Conservation (phyloP, 2,329 filamentous ascomycete genomes). For the Cladosporium colombiae region DNA sequence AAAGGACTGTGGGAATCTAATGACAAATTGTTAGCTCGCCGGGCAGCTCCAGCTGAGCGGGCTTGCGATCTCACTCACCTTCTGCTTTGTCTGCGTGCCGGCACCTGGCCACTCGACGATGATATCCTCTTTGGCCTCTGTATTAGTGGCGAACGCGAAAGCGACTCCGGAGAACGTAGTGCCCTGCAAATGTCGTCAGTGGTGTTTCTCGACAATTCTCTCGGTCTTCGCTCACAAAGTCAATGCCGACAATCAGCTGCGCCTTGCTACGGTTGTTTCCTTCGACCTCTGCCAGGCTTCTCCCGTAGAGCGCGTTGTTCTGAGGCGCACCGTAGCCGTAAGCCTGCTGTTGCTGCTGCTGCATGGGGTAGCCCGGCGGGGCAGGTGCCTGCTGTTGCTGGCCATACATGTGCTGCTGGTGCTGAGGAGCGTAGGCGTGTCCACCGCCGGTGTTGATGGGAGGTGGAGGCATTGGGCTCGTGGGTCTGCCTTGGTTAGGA, state of each 20-base stretch:
- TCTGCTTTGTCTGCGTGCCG: constrained; percentile 97
- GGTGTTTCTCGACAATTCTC: neutral
- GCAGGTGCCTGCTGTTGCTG: constrained; percentile 31
- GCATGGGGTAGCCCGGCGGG: constrained; percentile 42
- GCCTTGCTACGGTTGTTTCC: constrained; percentile 88
- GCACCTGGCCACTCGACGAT: constrained; percentile 99
- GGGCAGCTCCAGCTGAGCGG: neutral
- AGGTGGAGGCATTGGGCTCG: constrained; percentile 46
- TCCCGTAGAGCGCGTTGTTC: constrained; percentile 26
- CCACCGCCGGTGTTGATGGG: constrained; percentile 52
- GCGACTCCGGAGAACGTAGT: constrained; percentile 98
- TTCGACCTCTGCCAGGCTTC: constrained; percentile 66
- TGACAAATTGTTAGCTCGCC: neutral
- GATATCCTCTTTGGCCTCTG: constrained; percentile 96
- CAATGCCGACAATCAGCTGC: constrained; percentile 96
- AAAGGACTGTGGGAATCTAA: constrained; percentile 97
- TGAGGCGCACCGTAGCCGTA: constrained; percentile 22
- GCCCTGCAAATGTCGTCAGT: constrained; percentile 57
- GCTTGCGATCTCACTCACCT: constrained; percentile 67
- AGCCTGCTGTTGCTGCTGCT: constrained; percentile 28
- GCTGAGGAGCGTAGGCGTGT: constrained; percentile 52
- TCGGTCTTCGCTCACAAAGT: constrained; percentile 70
- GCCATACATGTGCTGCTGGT: constrained; percentile 45
- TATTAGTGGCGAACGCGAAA: constrained; percentile 91
- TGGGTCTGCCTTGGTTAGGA: constrained; percentile 50